Percentiles rank a stretch among this genome's conserved stretches.
Conservation (phyloP, 495 filamentous ascomycete species). For the Penicillium salamii region DNA sequence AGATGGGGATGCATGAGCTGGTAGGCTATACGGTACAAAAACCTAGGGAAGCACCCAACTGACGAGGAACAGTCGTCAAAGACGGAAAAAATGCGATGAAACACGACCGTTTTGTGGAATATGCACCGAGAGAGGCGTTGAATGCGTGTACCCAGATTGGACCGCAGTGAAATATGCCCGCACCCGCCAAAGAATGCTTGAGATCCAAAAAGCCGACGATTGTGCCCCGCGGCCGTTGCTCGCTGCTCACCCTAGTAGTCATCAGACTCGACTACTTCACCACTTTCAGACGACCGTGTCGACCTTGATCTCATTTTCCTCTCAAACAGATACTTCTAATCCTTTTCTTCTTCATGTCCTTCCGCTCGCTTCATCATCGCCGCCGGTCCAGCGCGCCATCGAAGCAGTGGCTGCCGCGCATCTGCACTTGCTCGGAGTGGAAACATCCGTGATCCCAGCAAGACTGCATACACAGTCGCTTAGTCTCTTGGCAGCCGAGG, state of each 20-base stretch:
- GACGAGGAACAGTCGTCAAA: conserved; percentile 4
- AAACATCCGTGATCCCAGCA: conserved; percentile 1
- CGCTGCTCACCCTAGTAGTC: conserved; percentile 2
- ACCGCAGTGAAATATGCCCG: conserved; percentile 6
- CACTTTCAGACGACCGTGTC: conserved; percentile 7
- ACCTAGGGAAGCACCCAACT: too few relatives aligned
- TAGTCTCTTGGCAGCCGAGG: conserved; percentile 3
- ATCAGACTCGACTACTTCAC: conserved; percentile 5
- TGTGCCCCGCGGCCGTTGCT: not conserved
- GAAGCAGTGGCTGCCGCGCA: conserved; percentile 13
- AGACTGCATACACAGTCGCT: conserved; percentile 8
- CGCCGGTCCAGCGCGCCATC: conserved; percentile 7
- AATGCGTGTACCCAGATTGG: conserved; percentile 11
- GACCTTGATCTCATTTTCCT: conserved; percentile 8
- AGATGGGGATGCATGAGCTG: conserved; percentile 14
- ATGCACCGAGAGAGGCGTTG: not conserved
- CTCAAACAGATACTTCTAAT: not conserved
- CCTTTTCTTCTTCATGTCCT: conserved; percentile 9
- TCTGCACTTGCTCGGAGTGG: conserved; percentile 7
- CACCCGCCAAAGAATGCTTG: conserved; percentile 2
- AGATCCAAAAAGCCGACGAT: not conserved
- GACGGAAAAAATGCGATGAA: conserved; percentile 14
- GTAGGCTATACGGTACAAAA: not conserved
- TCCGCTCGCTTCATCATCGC: not conserved
- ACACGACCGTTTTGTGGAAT: conserved; percentile 4